phyloP scores from a whole-genome alignment of 352 stramenopile genomes.

The Phytopythium ostracodes region DNA sequence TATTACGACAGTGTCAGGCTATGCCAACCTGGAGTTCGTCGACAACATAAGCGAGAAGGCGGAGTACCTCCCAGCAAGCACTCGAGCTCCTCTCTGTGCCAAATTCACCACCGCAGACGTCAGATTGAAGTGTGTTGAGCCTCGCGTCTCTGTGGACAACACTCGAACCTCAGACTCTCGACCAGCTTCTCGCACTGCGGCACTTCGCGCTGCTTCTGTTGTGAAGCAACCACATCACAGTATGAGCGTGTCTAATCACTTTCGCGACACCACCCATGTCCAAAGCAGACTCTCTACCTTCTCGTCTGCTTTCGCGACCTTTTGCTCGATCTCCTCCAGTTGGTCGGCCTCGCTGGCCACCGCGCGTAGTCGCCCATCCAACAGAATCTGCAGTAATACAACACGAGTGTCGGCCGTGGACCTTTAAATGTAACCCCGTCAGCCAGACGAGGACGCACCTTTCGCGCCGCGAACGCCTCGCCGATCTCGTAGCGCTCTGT shows the following conservation, averaged over 20 bases:
- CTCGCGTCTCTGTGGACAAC: neutral
- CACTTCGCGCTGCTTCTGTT: neutral
- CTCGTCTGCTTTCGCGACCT: neutral
- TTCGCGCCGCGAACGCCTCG: neutral
- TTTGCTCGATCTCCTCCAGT: neutral
- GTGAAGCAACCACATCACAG: neutral
- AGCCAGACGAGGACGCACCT: neutral
- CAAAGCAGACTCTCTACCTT: neutral
- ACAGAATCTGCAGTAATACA: neutral
- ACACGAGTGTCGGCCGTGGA: neutral
- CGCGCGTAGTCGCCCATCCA: slow-evolving; percentile 1
- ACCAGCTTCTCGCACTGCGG: neutral
- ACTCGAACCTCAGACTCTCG: neutral
- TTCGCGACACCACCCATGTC: neutral
- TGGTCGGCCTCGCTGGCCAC: neutral
- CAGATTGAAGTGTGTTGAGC: neutral
- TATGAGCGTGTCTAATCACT: neutral
- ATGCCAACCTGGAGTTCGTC: neutral
- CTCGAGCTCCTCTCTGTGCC: neutral
- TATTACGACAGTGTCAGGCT: neutral
- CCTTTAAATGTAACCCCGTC: neutral
- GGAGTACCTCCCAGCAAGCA: neutral
- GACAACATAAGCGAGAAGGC: neutral
- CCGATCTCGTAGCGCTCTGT: neutral
- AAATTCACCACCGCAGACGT: neutral